Percentiles rank a stretch among this genome's conserved stretches.
phyloP scores from a whole-genome alignment of 148 eudicot species.

The Salicornia ramosissima region DNA sequence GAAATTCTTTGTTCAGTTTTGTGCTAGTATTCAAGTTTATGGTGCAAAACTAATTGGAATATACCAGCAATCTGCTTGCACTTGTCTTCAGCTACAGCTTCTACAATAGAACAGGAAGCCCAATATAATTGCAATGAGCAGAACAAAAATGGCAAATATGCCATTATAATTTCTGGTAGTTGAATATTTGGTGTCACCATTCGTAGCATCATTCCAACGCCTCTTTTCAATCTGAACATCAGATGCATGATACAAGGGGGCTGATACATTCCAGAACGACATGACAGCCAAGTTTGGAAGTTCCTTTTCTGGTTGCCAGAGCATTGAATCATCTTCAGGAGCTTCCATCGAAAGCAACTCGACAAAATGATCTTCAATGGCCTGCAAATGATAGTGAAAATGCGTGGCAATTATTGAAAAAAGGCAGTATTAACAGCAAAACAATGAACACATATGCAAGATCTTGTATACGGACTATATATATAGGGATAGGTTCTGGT shows the following conservation, averaged over 20 bases:
- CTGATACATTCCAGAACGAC: constrained; percentile 56
- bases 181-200: constrained; percentile 16
- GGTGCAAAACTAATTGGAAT: too few species aligned
- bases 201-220: constrained; percentile 4
- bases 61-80: too few species aligned
- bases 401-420: background rate
- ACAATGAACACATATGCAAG: too few species aligned
- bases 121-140: constrained; percentile 45
- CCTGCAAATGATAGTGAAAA: constrained; percentile 28
- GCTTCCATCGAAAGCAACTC: constrained; percentile 74
- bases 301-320: constrained; percentile 62
- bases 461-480: too few species aligned
- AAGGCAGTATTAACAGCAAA: background rate
- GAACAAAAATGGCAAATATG: constrained; percentile 39
- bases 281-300: constrained; percentile 33
- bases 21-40: too few species aligned
- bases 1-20: too few species aligned
- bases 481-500: too few species aligned
- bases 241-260: constrained; percentile 30
- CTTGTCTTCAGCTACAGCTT: constrained; percentile 17
- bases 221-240: constrained; percentile 21
- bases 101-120: constrained; percentile 38
- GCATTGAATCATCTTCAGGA: constrained; percentile 42
- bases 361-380: constrained; percentile 56
- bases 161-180: constrained; percentile 23